Evolutionary conservation across 179 eudicot species (phyloP).

Genomic region (Sideroxylon spinosum): DNA sequence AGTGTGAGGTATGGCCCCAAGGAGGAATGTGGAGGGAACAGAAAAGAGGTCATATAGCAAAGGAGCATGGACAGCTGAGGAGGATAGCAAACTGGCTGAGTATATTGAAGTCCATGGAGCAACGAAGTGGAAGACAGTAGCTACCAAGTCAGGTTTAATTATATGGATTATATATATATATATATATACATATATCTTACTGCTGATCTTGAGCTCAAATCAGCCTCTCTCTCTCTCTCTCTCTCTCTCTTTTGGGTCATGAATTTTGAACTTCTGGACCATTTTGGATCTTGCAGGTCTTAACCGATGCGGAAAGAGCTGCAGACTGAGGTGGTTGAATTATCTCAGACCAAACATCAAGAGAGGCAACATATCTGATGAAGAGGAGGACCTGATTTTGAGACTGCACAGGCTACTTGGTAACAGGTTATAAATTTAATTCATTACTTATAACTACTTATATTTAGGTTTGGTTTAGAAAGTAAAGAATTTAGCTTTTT

Average conservation of each 20-base stretch:
- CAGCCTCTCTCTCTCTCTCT: too few relatives aligned
- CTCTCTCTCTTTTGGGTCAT: neutral
- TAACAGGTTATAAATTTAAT: slow-evolving; percentile 29
- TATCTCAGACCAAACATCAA: slow-evolving; percentile 43
- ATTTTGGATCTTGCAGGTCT: slow-evolving; percentile 25
- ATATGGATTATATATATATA: neutral
- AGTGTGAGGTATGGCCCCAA: slow-evolving; percentile 16
- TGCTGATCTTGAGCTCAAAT: neutral
- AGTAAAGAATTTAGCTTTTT: too few relatives aligned
- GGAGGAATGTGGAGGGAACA: slow-evolving; percentile 5
- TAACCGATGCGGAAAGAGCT: slow-evolving; percentile 45
- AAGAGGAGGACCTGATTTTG: slow-evolving; percentile 41
- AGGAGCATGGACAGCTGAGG: slow-evolving; percentile 51
- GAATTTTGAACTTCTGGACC: neutral
- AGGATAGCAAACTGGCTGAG: slow-evolving; percentile 33
- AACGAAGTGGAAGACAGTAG: slow-evolving; percentile 39
- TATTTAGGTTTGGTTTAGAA: too few relatives aligned
- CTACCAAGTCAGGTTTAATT: slow-evolving; percentile 39
- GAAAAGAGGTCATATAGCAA: slow-evolving; percentile 26
- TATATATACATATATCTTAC: neutral
- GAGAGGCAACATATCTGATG: slow-evolving; percentile 39
- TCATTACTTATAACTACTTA: too few relatives aligned
- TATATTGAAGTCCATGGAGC: slow-evolving; percentile 23
- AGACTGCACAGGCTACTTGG: slow-evolving; percentile 41
- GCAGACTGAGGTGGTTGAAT: slow-evolving; percentile 46